phyloP scores from a whole-genome alignment of 176 grass and related monocot genomes.

The Carex scoparia region DNA sequence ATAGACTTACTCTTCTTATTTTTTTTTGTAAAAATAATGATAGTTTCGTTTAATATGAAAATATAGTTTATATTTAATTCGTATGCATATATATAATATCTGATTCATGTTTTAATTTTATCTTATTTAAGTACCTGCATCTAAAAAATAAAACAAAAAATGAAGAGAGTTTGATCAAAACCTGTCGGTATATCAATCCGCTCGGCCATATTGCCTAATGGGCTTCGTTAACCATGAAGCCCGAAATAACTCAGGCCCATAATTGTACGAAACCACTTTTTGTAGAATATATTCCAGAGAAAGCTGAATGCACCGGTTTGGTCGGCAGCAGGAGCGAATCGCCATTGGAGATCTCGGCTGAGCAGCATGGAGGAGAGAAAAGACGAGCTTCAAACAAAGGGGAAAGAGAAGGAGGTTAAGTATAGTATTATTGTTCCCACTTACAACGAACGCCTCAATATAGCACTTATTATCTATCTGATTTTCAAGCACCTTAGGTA shows the following conservation, averaged over 20 bases:
- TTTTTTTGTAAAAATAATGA: no score
- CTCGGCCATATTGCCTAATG: neutral
- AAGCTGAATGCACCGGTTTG: neutral
- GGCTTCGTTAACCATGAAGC: neutral
- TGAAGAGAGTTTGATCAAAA: no score
- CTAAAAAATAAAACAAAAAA: no score
- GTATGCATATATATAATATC: no score
- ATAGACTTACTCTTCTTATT: no score
- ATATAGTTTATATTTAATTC: no score
- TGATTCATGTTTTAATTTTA: no score
- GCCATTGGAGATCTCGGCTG: neutral
- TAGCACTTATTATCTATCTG: slow-evolving; percentile 82
- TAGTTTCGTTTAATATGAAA: no score
- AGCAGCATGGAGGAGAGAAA: neutral
- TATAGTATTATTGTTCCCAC: slow-evolving; percentile 93
- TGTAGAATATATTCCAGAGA: neutral
- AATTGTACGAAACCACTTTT: neutral
- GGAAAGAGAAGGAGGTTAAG: slow-evolving; percentile 28
- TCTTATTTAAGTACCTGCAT: no score
- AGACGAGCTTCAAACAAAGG: neutral
- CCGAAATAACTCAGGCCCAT: neutral
- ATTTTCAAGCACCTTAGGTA: slow-evolving; percentile 92
- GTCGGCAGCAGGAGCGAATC: neutral
- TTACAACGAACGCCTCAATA: slow-evolving; percentile 95
- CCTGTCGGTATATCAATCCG: no score